These are phyloP conservation scores for Hura crepitans DNA, from an alignment of 441 rosid genomes.

Conservation along the genomic window DNA sequence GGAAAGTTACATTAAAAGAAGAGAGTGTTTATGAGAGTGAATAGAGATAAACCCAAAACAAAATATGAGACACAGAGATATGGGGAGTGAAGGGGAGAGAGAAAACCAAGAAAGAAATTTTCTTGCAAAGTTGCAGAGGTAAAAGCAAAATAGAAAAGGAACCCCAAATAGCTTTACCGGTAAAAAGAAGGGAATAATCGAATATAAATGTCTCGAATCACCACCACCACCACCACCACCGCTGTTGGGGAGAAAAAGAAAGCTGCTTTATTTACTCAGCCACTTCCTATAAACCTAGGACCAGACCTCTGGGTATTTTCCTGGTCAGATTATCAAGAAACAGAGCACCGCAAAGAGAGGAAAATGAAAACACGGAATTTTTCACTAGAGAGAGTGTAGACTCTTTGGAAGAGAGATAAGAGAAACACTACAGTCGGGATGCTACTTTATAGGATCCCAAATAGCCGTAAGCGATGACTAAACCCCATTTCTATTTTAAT, in stretches of 20 bases:
- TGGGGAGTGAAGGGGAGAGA: slow-evolving; percentile 16
- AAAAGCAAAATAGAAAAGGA: slow-evolving; percentile 10
- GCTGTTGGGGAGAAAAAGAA: slow-evolving; percentile 4
- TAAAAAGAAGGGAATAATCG: slow-evolving; percentile 25
- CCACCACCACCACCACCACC: slow-evolving; percentile 15
- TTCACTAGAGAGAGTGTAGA: neutral
- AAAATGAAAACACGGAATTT: neutral
- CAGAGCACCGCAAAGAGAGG: too few species aligned
- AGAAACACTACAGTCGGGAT: slow-evolving; percentile 11
- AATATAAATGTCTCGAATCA: slow-evolving; percentile 27
- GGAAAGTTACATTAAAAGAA: slow-evolving; percentile 33
- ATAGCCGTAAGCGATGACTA: slow-evolving; percentile 25
- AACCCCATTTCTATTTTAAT: slow-evolving; percentile 26
- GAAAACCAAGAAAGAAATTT: slow-evolving; percentile 17
- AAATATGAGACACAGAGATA: slow-evolving; percentile 3
- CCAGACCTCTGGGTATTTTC: too few species aligned
- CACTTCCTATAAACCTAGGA: neutral
- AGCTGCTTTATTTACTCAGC: slow-evolving; percentile 7
- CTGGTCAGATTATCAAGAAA: too few species aligned
- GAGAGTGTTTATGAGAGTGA: neutral
- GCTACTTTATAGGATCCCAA: slow-evolving; percentile 53
- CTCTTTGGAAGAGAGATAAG: slow-evolving; percentile 11
- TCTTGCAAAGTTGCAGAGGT: slow-evolving; percentile 28
- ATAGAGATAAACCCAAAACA: neutral
- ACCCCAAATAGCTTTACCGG: slow-evolving; percentile 23